phyloP scores from a whole-genome alignment of 2,329 filamentous ascomycete species.

The Pseudogymnoascus destructans region DNA sequence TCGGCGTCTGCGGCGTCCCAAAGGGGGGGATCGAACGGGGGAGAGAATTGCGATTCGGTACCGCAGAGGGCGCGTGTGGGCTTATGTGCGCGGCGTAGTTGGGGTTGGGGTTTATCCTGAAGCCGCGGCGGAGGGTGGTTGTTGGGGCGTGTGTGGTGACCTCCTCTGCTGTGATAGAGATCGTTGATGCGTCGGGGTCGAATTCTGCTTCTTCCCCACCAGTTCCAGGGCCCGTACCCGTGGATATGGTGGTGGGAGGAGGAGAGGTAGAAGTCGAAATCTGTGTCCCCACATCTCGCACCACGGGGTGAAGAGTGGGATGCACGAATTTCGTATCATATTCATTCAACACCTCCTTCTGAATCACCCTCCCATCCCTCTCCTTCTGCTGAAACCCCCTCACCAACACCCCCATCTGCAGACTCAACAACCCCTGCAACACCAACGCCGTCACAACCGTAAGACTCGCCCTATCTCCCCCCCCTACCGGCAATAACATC shows the following conservation, averaged over 20 bases:
- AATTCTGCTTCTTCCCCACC: slow-evolving; percentile 23
- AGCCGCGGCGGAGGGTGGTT: slow-evolving; percentile 57
- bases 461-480: slow-evolving; percentile 70
- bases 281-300: slow-evolving; percentile 69
- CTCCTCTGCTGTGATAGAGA: slow-evolving; percentile 23
- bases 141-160: slow-evolving; percentile 50
- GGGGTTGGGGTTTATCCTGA: slow-evolving; percentile 71
- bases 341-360: slow-evolving; percentile 85
- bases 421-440: slow-evolving; percentile 60
- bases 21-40: slow-evolving; percentile 20
- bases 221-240: slow-evolving; percentile 23
- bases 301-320: slow-evolving; percentile 69
- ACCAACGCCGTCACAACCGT: slow-evolving; percentile 75
- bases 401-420: slow-evolving; percentile 62
- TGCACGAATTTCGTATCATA: slow-evolving; percentile 95
- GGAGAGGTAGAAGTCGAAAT: slow-evolving; percentile 33
- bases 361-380: slow-evolving; percentile 72
- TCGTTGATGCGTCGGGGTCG: slow-evolving; percentile 22
- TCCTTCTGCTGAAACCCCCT: slow-evolving; percentile 68
- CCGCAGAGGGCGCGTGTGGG: slow-evolving; percentile 39
- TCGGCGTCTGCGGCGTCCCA: slow-evolving; percentile 13
- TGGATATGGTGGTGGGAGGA: neutral
- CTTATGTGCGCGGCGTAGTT: slow-evolving; percentile 64
- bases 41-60: slow-evolving; percentile 23
- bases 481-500: slow-evolving; percentile 67